A percentile compares a stretch with the other conserved stretches of the same genome.
Conservation (phyloP, 129 eudicot genomes). For the Chrysanthemum seticuspe region DNA sequence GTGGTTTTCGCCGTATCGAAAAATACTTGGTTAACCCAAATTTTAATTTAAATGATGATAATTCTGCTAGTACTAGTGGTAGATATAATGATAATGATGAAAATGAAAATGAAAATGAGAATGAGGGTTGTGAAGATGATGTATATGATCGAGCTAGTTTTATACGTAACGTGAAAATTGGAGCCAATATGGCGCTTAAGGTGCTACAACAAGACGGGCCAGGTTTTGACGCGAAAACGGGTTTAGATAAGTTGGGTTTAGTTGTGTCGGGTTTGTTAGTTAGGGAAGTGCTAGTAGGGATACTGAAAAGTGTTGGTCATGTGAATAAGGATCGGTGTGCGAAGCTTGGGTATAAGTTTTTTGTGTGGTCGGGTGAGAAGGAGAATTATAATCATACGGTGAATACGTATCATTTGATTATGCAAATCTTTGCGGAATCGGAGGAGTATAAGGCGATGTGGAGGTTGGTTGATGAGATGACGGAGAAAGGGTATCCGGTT, state of each 20-base stretch:
- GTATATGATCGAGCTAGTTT: conserved; percentile 26
- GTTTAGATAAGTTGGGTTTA: background rate
- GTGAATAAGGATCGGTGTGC: conserved; percentile 59
- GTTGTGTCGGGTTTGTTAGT: conserved; percentile 36
- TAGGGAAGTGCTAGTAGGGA: conserved; percentile 67
- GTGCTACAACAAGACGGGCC: conserved; percentile 12
- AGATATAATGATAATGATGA: conserved; percentile 28
- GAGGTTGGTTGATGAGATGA: conserved; percentile 91
- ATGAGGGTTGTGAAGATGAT: background rate
- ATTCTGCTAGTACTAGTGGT: conserved; percentile 21
- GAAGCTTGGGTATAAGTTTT: conserved; percentile 77
- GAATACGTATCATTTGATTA: conserved; percentile 64
- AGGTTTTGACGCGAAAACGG: conserved; percentile 17
- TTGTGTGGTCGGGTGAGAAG: conserved; percentile 74
- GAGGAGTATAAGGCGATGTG: conserved; percentile 86
- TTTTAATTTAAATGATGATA: too few species aligned
- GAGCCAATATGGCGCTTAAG: background rate
- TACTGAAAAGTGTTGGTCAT: conserved; percentile 48
- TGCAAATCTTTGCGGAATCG: conserved; percentile 77
- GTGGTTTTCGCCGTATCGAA: conserved; percentile 56
- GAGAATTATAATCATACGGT: conserved; percentile 61
- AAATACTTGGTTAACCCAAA: conserved; percentile 28
- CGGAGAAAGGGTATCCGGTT: conserved; percentile 70
- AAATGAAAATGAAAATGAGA: background rate
- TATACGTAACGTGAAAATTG: conserved; percentile 15